Conservation (phyloP, 768 basidiomycete species). For the Suillus americanus region DNA sequence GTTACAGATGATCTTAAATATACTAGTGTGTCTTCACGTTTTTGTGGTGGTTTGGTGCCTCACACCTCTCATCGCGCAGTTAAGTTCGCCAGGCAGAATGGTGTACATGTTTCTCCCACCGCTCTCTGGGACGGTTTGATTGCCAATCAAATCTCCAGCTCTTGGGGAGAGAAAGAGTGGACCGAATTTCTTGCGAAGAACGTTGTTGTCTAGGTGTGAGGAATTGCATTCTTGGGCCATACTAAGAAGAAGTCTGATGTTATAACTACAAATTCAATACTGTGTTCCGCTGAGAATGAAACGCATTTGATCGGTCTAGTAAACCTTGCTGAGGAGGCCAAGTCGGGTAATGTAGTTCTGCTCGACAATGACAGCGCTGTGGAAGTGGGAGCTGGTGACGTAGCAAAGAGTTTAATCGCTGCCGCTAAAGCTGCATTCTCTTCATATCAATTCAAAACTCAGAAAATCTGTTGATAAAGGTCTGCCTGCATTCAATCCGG, state of each 20-base stretch:
- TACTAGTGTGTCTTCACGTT: conserved; percentile 53
- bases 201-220: conserved; percentile 39
- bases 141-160: conserved; percentile 71
- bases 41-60: neutral
- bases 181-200: conserved; percentile 65
- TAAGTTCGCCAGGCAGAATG: conserved; percentile 89
- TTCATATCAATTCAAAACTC: conserved; percentile 11
- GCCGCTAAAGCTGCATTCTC: conserved; percentile 60
- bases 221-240: too few relatives aligned
- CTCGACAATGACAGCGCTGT: conserved; percentile 60
- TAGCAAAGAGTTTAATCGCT: conserved; percentile 60
- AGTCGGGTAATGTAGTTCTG: too few relatives aligned
- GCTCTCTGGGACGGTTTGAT: conserved; percentile 75
- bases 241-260: neutral
- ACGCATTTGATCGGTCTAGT: neutral
- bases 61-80: conserved; percentile 44
- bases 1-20: conserved; percentile 89
- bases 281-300: neutral
- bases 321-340: too few relatives aligned
- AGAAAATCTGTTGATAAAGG: conserved; percentile 47
- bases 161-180: conserved; percentile 86
- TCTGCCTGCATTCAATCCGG: conserved; percentile 96
- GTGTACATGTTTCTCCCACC: conserved; percentile 89
- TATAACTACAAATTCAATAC: neutral
- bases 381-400: conserved; percentile 53